A percentile compares a stretch with the other conserved stretches of the same genome.
Conservation (phyloP, 2,329 filamentous ascomycete species). For the Colletotrichum endophyticum region DNA sequence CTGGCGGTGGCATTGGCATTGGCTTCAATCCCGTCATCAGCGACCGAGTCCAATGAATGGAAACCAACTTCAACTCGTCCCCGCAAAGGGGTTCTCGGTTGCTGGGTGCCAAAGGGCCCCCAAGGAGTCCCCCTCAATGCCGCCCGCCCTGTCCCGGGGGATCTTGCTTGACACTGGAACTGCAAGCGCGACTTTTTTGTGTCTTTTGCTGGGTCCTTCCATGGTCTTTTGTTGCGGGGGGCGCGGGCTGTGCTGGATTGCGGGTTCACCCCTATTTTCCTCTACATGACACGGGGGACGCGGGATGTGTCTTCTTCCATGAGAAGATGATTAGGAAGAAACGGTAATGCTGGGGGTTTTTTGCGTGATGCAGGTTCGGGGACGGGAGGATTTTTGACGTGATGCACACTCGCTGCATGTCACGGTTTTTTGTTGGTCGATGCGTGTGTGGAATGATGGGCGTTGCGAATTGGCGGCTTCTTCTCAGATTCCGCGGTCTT, state of each 20-base stretch:
- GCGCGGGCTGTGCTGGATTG: background rate
- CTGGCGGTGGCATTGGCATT: background rate
- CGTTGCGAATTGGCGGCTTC: background rate
- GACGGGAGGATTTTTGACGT: background rate
- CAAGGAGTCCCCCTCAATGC: slow-evolving; percentile 5
- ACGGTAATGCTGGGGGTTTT: background rate
- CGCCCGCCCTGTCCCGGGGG: background rate
- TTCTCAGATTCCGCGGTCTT: background rate
- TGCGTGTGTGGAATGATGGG: background rate
- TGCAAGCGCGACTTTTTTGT: background rate
- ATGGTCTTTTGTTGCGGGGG: background rate
- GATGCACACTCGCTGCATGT: background rate
- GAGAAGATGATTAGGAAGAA: background rate
- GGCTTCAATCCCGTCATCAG: background rate
- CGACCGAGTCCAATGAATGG: background rate
- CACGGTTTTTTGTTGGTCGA: background rate
- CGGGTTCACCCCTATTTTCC: background rate
- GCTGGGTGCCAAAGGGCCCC: background rate
- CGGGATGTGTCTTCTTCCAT: background rate
- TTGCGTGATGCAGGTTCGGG: background rate
- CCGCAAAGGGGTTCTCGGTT: background rate
- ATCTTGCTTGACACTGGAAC: background rate
- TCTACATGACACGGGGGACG: background rate
- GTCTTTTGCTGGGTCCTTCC: background rate
- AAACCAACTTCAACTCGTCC: background rate